Base-by-base conservation (phyloP, 768 basidiomycete genomes). In the Chalciporus sphaerocephalus region DNA sequence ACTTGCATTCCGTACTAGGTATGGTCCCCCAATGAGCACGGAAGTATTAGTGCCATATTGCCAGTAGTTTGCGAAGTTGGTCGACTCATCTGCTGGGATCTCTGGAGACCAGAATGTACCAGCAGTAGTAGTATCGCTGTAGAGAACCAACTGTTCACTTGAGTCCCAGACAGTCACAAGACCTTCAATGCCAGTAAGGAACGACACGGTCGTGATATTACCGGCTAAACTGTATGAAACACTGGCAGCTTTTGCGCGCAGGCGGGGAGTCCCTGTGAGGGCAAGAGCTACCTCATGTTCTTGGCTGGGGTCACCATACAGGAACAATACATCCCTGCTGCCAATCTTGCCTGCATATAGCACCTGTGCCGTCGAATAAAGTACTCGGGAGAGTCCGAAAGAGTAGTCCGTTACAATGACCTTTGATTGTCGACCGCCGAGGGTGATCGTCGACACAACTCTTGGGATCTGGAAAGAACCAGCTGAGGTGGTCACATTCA, bases 61-160 rank as follows among this genome's bases (percentile, higher is more conserved):
- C 83, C 84, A 91, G 71, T 72, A 90, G 53, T 77, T 79, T 33
- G 68, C 69, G 44, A 83, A 71, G 11, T 74, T 69, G 22, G 73
- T 65, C 4, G 57, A 62, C 16, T 48, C 33, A 6, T 58, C 51
- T 1, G 67, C 65, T 5, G 81, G 63, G 34, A 91, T 70, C 15
- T 78, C 73, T 2, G 91, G 91, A 5, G 83, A 73, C 81, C 85
- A 92, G 69, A 89, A 88, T 0, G 81, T 83, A 23, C 74, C 76
- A 3, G 83, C 82, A 0, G 84, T 85, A 12, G 57, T 66, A 0
- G 80, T 73, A 56, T 91, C 87, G 6, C 79, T 77, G 55, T 73
- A 89, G 11, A 91, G 65, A 21, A 92, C 63, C 16, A 90, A 72
- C 54, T 87, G 83, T 1, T 74, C 74, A 35, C 75, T 69, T 0